Percentiles rank a stretch among this genome's conserved stretches.
Evolutionary conservation across 176 grass and related monocot species (phyloP).

Genomic region (Hordeum marinum): DNA sequence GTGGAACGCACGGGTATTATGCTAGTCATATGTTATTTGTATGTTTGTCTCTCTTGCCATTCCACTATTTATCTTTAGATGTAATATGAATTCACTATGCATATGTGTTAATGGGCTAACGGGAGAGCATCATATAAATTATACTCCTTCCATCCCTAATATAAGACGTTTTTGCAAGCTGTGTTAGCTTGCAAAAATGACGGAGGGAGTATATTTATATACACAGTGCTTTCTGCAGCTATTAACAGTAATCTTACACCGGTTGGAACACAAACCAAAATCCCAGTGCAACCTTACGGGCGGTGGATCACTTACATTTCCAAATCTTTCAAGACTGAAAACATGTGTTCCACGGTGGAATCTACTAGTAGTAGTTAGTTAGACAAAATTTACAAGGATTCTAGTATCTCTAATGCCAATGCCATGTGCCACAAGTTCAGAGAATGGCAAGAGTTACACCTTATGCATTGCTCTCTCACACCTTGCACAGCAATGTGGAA

Average conservation of each 20-base stretch:
- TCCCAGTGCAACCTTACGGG: background rate
- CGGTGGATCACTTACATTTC: background rate
- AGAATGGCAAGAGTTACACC: background rate
- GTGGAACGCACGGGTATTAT: too few relatives aligned
- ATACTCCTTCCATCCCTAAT: too few relatives aligned
- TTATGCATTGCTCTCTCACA: background rate
- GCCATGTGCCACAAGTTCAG: constrained; percentile 1
- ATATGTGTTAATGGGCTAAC: too few relatives aligned
- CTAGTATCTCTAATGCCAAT: background rate
- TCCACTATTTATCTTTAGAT: too few relatives aligned
- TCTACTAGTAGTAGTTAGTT: background rate
- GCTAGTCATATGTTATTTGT: too few relatives aligned
- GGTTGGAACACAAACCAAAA: background rate
- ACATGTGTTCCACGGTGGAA: background rate
- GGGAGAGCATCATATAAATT: too few relatives aligned
- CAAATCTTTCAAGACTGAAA: background rate
- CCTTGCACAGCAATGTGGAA: background rate
- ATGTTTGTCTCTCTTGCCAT: too few relatives aligned
- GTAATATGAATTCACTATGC: too few relatives aligned
- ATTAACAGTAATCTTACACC: background rate
- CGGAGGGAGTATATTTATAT: background rate
- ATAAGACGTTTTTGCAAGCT: too few relatives aligned
- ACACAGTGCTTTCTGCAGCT: background rate
- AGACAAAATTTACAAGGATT: background rate
- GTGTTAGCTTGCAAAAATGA: too few relatives aligned